phyloP scores from a whole-genome alignment of 164 flowering plant species.

The Saururus chinensis region DNA sequence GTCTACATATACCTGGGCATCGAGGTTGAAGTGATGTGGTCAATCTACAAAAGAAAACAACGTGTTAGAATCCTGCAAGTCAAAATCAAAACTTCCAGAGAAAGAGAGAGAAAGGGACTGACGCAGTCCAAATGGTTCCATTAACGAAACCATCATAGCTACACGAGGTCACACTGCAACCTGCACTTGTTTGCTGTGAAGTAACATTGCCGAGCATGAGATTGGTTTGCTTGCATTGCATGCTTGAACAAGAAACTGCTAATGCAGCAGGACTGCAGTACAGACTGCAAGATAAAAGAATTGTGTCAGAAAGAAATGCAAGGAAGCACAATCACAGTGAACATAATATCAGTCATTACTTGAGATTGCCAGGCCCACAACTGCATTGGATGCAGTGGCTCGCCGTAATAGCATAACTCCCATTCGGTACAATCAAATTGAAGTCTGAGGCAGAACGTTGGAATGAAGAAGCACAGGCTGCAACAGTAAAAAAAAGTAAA shows the following conservation, averaged over 20 bases:
- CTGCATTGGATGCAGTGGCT: slow-evolving; percentile 97
- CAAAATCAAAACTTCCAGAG: background rate
- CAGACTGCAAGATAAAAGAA: slow-evolving; percentile 33
- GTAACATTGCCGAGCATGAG: slow-evolving; percentile 85
- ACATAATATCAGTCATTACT: background rate
- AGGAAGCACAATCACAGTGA: background rate
- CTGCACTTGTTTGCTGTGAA: slow-evolving; percentile 49
- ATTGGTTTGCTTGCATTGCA: slow-evolving; percentile 86
- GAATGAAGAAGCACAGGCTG: slow-evolving; percentile 83
- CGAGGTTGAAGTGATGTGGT: slow-evolving; percentile 82
- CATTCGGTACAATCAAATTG: slow-evolving; percentile 74
- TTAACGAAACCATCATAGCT: slow-evolving; percentile 69
- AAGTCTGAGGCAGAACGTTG: slow-evolving; percentile 51
- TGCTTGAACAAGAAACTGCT: slow-evolving; percentile 89
- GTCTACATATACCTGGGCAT: slow-evolving; percentile 64
- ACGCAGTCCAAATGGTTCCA: slow-evolving; percentile 65
- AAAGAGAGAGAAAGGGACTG: slow-evolving; percentile 12
- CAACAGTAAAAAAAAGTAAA: background rate
- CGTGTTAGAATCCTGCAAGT: background rate
- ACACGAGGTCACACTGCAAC: slow-evolving; percentile 88
- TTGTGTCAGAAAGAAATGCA: background rate
- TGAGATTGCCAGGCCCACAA: slow-evolving; percentile 77
- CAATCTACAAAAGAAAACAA: slow-evolving; percentile 41
- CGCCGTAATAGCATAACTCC: slow-evolving; percentile 82
- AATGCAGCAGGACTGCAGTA: slow-evolving; percentile 82